Base-by-base conservation (phyloP, 768 basidiomycete species). In the Auricularia sp. region DNA sequence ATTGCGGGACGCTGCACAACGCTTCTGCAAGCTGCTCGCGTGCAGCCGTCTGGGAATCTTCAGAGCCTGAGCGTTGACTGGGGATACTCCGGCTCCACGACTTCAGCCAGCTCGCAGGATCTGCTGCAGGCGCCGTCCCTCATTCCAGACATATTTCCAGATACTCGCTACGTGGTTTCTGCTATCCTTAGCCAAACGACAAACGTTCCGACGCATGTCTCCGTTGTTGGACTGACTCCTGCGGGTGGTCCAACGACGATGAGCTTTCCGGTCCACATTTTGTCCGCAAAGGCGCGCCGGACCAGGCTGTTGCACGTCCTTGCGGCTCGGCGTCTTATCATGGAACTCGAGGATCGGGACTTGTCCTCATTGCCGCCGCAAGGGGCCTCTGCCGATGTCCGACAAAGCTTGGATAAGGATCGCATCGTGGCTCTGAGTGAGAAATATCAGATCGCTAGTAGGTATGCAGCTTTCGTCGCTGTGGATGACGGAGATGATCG, bases 381-480 rank as follows among this genome's bases (percentile, higher is more conserved):
- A 3, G 69, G 65, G 21, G 74, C 74, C 74, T n/a, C 73, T 79
- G 29, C 78, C 1, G 71, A 73, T 1, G 77, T 75, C 0, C 75
- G 77, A 45, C 11, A 45, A 29, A 3, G 29, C 29, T 29, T 29
- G 11, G 44, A 10, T 18, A 45, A 76, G 70, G 80, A 79, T 2
- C 76, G 77, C 1, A 82, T 85, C 39, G 70, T 85, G 11, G 76
- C 77, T 44, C 76, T 86, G 1, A 85, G 83, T 5, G 72, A 77
- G 66, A 71, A 71, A 37, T 86, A 86, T 66, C 80, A 81, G 65
- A 76, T 87, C 54, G 79, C 77, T 1, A 87, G 81, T 71, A 69
- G 69, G 51, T 71, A 80, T 66, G 87, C 86, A 0, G 83, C 83
- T 1, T 87, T 87, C 68, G 74, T 87, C 54, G 85, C 83, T 1